Base-by-base conservation (phyloP, 2,329 filamentous ascomycete genomes). In the Aspergillus calidoustus region DNA sequence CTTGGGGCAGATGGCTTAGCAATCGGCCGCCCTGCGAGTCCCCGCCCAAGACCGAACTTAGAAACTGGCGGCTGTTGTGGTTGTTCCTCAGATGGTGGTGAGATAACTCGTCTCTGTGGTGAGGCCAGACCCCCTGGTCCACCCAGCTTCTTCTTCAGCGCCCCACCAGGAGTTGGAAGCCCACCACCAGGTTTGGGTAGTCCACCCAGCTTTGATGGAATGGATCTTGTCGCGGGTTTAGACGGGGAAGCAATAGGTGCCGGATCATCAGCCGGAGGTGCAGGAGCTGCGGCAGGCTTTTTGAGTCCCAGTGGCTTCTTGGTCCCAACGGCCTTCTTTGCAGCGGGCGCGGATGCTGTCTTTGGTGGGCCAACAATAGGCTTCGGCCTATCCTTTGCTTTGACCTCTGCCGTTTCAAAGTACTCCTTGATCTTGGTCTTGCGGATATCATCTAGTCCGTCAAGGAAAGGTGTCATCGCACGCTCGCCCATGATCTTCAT, bases 401-500 rank as follows among this genome's bases (percentile, higher is more conserved):
- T 93, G 57, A 96, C 92, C 73, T 94, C 89, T 30, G 91, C 92
- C 5, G 85, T 84, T 59, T 94, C 91, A 63, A 89, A 91, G 75
- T 88, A 98, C 76, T 99, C 95, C 80, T 96, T 97, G 75, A 98
- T 91, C 77, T 97, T 99, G 64, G 84, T 91, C 80, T 97, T 98
- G 64, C 93, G 87, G 68, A 98, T 98, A 25, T 99, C 95, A 73
- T 99, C 95, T 3, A 99, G 83, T 3, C 92, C 92, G 66, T 97
- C 94, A 17, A 99, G 81, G 74, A 96, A 91, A 8, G 92, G 90
- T 48, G 91, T 92, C 95, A 99, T 99, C 56, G 91, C 91, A 60
- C 95, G 88, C 77, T 99, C 96, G 47, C 95, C 94, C 81, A 98
- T 91, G 59, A 99, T 98, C 81, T 98, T 99, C 95, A 97, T 98